These are phyloP conservation scores for Dillenia turbinata DNA, from an alignment of 164 flowering plant genomes.

Conservation along the genomic window DNA sequence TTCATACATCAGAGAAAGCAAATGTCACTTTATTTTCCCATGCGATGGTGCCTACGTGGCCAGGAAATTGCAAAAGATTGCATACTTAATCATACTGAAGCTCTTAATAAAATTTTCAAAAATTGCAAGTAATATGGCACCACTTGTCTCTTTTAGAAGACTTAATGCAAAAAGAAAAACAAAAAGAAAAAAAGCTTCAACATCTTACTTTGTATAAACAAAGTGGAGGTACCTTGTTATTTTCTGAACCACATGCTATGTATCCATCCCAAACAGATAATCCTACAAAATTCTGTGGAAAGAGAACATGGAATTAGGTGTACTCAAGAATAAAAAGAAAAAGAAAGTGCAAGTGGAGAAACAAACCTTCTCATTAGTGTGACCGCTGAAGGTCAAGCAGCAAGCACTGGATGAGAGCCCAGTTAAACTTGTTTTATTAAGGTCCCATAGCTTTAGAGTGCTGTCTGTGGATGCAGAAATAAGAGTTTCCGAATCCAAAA, in stretches of 20 bases:
- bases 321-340: background rate
- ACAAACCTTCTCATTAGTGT: constrained; percentile 89
- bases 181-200: too few species aligned
- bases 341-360: background rate
- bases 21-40: too few species aligned
- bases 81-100: too few species aligned
- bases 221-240: constrained; percentile 64
- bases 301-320: constrained; percentile 1
- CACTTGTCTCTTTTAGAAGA: too few species aligned
- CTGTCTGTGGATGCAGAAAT: constrained; percentile 96
- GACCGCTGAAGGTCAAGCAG: constrained; percentile 72
- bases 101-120: too few species aligned
- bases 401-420: constrained; percentile 68
- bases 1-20: too few species aligned
- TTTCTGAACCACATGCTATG: constrained; percentile 90
- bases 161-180: too few species aligned
- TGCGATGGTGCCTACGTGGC: too few species aligned
- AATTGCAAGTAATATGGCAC: too few species aligned
- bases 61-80: too few species aligned
- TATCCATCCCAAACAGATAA: constrained; percentile 83
- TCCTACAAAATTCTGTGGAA: constrained; percentile 88
- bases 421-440: constrained; percentile 49
- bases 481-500: constrained; percentile 75
- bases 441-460: constrained; percentile 91
- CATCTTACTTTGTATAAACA: too few species aligned